These are phyloP conservation scores for Pseudocercospora vitis DNA, from an alignment of 2,329 filamentous ascomycete species.

Conservation along the genomic window DNA sequence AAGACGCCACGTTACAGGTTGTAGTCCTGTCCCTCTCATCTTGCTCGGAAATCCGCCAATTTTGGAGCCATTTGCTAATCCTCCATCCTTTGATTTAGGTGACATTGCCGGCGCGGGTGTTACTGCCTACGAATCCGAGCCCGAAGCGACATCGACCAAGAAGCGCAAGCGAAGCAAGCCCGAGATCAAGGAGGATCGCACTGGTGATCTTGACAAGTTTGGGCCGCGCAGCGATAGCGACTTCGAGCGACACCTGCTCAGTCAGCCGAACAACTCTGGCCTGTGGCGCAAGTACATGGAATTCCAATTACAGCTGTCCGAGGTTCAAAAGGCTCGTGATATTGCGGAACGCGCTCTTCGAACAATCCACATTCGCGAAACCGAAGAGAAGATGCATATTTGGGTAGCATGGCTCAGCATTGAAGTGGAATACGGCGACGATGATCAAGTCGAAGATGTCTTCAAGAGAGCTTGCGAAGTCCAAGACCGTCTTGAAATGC, in stretches of 20 bases:
- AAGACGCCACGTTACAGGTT: too few species aligned
- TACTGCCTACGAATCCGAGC: conserved; percentile 54
- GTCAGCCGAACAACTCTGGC: conserved; percentile 87
- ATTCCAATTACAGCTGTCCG: conserved; percentile 91
- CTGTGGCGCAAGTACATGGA: conserved; percentile 98
- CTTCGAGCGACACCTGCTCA: conserved; percentile 88
- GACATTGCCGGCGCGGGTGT: conserved; percentile 52
- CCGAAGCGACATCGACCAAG: conserved; percentile 48
- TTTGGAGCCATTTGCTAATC: too few species aligned
- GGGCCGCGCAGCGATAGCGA: conserved; percentile 88
- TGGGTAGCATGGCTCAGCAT: conserved; percentile 95
- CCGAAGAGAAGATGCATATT: conserved; percentile 89
- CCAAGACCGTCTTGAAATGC: conserved; percentile 86
- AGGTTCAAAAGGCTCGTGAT: conserved; percentile 82
- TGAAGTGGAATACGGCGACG: conserved; percentile 78
- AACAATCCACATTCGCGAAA: conserved; percentile 87
- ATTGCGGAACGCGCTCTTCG: conserved; percentile 87
- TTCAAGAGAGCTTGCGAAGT: conserved; percentile 93
- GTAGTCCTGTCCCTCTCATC: too few species aligned
- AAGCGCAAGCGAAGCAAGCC: conserved; percentile 69
- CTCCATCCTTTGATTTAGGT: too few species aligned
- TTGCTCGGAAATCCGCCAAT: too few species aligned
- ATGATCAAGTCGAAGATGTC: conserved; percentile 76
- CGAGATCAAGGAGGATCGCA: conserved; percentile 81
- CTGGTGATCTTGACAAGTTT: conserved; percentile 83